Conservation (phyloP, 345 rosid genomes). For the Carallia pectinifolia region DNA sequence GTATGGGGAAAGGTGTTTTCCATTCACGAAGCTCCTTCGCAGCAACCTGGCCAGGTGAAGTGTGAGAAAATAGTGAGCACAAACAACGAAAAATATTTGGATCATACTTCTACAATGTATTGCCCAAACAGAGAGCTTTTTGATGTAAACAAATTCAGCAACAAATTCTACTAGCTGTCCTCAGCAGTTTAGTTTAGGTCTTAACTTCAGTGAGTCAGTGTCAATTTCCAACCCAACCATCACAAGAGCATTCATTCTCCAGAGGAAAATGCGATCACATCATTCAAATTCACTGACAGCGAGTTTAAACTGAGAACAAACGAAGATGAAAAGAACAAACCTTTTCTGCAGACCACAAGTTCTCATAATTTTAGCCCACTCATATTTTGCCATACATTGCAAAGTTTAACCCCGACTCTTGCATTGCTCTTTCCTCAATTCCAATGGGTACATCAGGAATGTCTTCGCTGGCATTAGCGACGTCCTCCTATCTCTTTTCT, state of each 20-base stretch:
- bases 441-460: slow-evolving; percentile 55
- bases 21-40: slow-evolving; percentile 86
- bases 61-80: background rate
- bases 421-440: slow-evolving; percentile 53
- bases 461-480: slow-evolving; percentile 48
- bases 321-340: slow-evolving; percentile 21
- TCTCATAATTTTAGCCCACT: slow-evolving; percentile 77
- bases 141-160: background rate
- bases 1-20: slow-evolving; percentile 76
- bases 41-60: slow-evolving; percentile 48
- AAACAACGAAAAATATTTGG: no score
- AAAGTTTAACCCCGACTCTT: slow-evolving; percentile 49
- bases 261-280: background rate
- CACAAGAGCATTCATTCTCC: slow-evolving; percentile 89
- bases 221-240: slow-evolving; percentile 92
- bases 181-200: background rate
- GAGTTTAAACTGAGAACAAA: background rate
- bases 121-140: no score
- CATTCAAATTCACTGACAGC: background rate
- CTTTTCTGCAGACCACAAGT: slow-evolving; percentile 82
- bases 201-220: slow-evolving; percentile 82
- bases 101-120: no score
- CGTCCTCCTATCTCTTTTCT: slow-evolving; percentile 78
- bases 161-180: background rate
- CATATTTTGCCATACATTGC: slow-evolving; percentile 68